Percentiles rank a stretch among this genome's conserved stretches.
These are phyloP conservation scores for Penicillium occitanis DNA, from an alignment of 2,329 filamentous ascomycete species.

Conservation along the genomic window DNA sequence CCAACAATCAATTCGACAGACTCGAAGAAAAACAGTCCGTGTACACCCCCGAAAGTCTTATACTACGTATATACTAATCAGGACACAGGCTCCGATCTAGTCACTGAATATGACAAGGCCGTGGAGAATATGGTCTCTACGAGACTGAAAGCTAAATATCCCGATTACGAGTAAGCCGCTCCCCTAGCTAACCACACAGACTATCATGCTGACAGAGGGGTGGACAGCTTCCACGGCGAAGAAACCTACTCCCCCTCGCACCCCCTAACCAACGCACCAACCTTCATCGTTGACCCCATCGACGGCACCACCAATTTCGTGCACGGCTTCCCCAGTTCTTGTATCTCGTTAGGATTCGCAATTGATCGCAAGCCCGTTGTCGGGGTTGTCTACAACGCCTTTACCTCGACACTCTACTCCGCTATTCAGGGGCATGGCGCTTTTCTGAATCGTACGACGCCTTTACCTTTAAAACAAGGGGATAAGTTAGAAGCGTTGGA, in stretches of 20 bases:
- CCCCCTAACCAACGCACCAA: constrained; percentile 54
- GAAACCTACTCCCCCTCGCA: constrained; percentile 60
- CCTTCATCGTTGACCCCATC: constrained; percentile 64
- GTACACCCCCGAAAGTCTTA: neutral
- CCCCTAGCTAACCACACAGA: constrained; percentile 1
- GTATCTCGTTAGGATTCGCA: constrained; percentile 60
- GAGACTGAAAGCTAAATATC: constrained; percentile 53
- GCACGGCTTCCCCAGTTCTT: constrained; percentile 60
- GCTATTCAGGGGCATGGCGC: constrained; percentile 58
- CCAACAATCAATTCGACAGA: constrained; percentile 38
- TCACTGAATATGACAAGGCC: constrained; percentile 63
- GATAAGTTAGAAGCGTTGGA: constrained; percentile 40
- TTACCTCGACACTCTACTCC: constrained; percentile 55
- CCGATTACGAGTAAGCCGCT: constrained; percentile 49
- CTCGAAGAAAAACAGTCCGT: constrained; percentile 50
- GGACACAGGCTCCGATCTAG: constrained; percentile 56
- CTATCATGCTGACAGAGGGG: neutral
- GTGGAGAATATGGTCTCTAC: constrained; percentile 60
- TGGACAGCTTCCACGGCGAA: constrained; percentile 55
- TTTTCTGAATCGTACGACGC: constrained; percentile 43
- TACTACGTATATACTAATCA: constrained; percentile 3
- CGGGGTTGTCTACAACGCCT: constrained; percentile 63
- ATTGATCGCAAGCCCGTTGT: constrained; percentile 53
- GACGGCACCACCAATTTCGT: constrained; percentile 67
- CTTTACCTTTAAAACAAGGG: constrained; percentile 49